Conservation (phyloP, 2,329 filamentous ascomycete genomes). For the Monosporascus sp. region DNA sequence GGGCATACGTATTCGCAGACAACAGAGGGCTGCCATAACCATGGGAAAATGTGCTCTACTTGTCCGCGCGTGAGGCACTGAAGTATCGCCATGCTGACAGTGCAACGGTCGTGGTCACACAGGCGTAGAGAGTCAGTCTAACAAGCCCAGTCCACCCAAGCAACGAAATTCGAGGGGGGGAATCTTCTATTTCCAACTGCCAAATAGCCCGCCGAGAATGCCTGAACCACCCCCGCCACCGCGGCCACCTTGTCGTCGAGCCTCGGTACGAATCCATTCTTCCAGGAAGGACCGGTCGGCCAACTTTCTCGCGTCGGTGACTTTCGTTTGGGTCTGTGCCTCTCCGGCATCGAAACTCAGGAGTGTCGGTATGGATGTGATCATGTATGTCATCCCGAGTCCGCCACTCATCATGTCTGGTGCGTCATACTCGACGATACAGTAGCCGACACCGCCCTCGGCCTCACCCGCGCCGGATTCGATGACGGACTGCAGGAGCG, state of each 20-base stretch:
- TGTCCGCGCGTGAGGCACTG: too few relatives aligned
- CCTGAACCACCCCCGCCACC: slow-evolving; percentile 29
- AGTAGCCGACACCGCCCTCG: slow-evolving; percentile 51
- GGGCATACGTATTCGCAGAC: background rate
- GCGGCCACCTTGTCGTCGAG: slow-evolving; percentile 39
- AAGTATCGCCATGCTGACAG: background rate
- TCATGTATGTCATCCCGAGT: slow-evolving; percentile 51
- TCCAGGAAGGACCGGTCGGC: slow-evolving; percentile 44
- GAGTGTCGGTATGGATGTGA: slow-evolving; percentile 52
- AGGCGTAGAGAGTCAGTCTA: too few relatives aligned
- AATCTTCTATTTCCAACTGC: slow-evolving; percentile 17
- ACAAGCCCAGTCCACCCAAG: too few relatives aligned
- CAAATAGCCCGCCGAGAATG: slow-evolving; percentile 26
- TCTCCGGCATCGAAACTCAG: slow-evolving; percentile 53
- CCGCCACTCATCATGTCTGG: slow-evolving; percentile 48
- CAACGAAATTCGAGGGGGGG: background rate
- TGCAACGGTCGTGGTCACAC: too few relatives aligned
- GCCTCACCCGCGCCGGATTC: slow-evolving; percentile 47
- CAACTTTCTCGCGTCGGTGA: slow-evolving; percentile 44
- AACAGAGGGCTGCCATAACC: too few relatives aligned
- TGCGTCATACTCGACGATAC: slow-evolving; percentile 51
- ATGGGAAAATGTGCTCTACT: too few relatives aligned
- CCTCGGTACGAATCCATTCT: slow-evolving; percentile 50
- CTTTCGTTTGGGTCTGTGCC: slow-evolving; percentile 42
- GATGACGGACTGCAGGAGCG: slow-evolving; percentile 44